Base-by-base conservation (phyloP, 208 protist species). In the Crithidia sp. region DNA sequence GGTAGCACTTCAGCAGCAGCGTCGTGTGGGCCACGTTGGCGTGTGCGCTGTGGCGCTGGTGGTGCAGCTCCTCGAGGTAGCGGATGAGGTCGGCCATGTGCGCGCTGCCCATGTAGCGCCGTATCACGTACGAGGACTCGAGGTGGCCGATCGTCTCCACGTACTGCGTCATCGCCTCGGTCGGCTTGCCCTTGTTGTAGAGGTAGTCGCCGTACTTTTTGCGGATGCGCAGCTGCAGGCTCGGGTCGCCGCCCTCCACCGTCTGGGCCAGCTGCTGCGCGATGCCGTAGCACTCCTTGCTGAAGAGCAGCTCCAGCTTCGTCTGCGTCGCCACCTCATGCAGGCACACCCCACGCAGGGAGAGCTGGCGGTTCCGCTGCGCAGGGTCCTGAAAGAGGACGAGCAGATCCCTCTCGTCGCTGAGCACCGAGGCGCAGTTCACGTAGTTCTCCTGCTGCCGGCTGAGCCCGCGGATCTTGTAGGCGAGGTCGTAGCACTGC, bases 71-170 rank as follows among this genome's bases (percentile, higher is more conserved):
- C 82, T 98, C 93, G 3, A 99, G 77, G 64, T 99, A 99, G 7
- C 70, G 77, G 2, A 97, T 98, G 3, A 99, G 88, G 57, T 98
- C 97, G 54, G 89, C 67, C 62, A 98, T 98, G 52, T 96, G 83
- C 61, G 98, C 96, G 2, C 87, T 88, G 44, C 98, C 93, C n/a
- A 99, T 80, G 77, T 98, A 99, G 57, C 97, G 97, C 44, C 93
- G 84, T 58, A 99, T 99, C 8, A 99, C 97, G 80, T 99, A 99
- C 4, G 94, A 98, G 12, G 98, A 98, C 82, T 99, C 98, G 9
- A 99, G 78, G 16, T 77, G 67, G 19, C 97, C 97, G 68, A 99
- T 98, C 8, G 96, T 97, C 16, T 83, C 80, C 7, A 98, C 79
- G 76, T 99, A 99, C 76, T 99, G 95, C 2, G 69, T 45, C 67